Percentiles rank a stretch among this genome's conserved stretches.
These are phyloP conservation scores for Fusarium algeriense DNA, from an alignment of 2,329 filamentous ascomycete genomes.

Conservation along the genomic window DNA sequence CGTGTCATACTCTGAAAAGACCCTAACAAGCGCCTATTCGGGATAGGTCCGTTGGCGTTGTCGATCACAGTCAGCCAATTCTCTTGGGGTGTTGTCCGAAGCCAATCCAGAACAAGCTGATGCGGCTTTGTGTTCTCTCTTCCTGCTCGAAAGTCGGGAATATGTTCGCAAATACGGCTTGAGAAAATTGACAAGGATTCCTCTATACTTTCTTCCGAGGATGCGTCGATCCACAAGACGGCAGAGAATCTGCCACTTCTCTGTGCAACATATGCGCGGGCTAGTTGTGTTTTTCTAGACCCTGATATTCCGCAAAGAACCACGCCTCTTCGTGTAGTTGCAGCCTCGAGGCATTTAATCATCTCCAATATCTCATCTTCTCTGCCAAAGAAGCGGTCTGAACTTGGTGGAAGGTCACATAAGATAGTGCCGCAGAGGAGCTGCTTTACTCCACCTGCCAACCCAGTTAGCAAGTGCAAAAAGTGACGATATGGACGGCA, in stretches of 20 bases:
- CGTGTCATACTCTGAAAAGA: background rate
- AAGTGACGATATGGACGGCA: background rate
- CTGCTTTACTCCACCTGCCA: background rate
- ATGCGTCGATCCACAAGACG: background rate
- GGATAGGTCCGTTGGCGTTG: background rate
- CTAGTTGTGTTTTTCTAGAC: background rate
- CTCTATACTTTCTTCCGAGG: background rate
- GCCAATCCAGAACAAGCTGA: background rate
- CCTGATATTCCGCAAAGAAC: background rate
- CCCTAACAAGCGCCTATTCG: background rate
- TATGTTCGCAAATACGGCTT: background rate
- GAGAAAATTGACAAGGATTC: background rate
- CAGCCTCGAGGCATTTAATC: background rate
- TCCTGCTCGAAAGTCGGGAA: rapidly evolving
- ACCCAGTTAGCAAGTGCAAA: background rate
- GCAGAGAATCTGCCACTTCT: background rate
- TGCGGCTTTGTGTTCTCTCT: background rate
- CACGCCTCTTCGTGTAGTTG: background rate
- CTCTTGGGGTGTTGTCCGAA: background rate
- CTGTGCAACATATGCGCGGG: background rate
- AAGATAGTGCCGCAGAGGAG: background rate
- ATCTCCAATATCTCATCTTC: background rate
- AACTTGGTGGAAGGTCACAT: background rate
- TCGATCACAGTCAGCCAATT: background rate
- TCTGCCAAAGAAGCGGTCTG: slow-evolving; percentile 4